These are phyloP conservation scores for Phyllosticta paracitricarpa DNA, from an alignment of 2,329 filamentous ascomycete genomes.

Conservation along the genomic window DNA sequence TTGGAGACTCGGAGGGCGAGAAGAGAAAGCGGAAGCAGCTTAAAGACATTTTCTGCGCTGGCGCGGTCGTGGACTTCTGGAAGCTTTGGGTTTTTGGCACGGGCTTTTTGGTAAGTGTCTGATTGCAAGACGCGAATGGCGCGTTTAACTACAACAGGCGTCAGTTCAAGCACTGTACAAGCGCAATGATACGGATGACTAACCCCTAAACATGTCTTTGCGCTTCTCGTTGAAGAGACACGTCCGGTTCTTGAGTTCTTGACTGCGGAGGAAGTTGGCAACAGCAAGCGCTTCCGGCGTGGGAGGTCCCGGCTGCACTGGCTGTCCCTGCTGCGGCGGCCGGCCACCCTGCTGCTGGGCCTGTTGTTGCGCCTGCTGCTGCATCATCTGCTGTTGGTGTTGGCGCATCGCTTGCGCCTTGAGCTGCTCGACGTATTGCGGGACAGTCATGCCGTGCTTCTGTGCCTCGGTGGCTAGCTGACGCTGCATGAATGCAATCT, in stretches of 20 bases:
- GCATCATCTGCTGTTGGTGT: conserved; percentile 39
- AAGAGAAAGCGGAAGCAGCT: conserved; percentile 87
- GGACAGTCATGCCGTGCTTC: conserved; percentile 74
- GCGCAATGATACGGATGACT: conserved; percentile 4
- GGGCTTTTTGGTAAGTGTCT: conserved; percentile 78
- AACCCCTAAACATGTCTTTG: conserved; percentile 97
- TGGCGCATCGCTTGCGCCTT: conserved; percentile 46
- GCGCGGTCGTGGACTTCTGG: conserved; percentile 81
- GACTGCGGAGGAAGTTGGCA: conserved; percentile 73
- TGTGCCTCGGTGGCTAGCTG: conserved; percentile 74
- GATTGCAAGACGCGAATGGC: conserved; percentile 84
- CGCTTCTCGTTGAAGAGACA: conserved; percentile 92
- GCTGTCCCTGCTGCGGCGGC: conserved; percentile 41
- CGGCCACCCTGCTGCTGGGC: conserved; percentile 29
- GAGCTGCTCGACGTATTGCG: conserved; percentile 60
- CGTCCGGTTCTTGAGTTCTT: conserved; percentile 80
- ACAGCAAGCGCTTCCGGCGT: conserved; percentile 83
- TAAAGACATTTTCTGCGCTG: conserved; percentile 87
- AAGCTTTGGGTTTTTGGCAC: conserved; percentile 79
- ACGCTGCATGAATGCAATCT: conserved; percentile 74
- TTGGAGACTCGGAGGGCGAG: conserved; percentile 85
- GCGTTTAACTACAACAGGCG: conserved; percentile 64
- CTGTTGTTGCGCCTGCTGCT: conserved; percentile 27
- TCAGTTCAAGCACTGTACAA: not conserved
- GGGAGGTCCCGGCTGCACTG: conserved; percentile 67